Conservation (phyloP, 139 green algal genomes). For the Nannochloris sp. region DNA sequence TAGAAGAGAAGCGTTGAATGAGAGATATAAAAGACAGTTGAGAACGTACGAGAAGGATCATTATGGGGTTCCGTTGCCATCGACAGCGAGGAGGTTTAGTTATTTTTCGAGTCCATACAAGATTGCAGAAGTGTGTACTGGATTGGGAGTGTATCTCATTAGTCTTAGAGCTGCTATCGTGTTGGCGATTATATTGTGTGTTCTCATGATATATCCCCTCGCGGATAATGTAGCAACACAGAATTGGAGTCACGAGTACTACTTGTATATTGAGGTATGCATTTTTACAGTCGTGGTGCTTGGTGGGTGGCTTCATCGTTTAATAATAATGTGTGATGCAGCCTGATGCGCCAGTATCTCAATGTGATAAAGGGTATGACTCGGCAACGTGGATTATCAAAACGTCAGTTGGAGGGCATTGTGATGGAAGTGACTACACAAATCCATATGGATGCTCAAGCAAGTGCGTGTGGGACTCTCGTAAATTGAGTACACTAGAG, state of each 20-base stretch:
- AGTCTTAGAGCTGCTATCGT: conserved; percentile 18
- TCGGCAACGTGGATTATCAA: conserved; percentile 24
- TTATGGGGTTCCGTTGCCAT: conserved; percentile 22
- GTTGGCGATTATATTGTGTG: conserved; percentile 26
- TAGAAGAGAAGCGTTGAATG: conserved; percentile 19
- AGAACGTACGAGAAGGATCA: conserved; percentile 12
- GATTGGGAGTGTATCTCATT: conserved; percentile 26
- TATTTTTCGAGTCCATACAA: conserved; percentile 16
- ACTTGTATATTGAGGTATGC: conserved; percentile 10
- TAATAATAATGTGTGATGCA: neutral
- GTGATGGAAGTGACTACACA: conserved; percentile 18
- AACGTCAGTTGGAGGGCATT: conserved; percentile 27
- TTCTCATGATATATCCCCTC: conserved; percentile 35
- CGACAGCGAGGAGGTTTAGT: conserved; percentile 18
- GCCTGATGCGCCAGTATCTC: neutral
- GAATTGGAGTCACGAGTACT: conserved; percentile 24
- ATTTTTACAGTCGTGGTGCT: neutral
- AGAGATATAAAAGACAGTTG: conserved; percentile 20
- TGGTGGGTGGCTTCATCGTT: too few species aligned
- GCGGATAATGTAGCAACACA: conserved; percentile 25
- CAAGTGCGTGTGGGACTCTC: conserved; percentile 12
- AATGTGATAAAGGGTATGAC: conserved; percentile 28
- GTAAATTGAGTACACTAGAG: neutral
- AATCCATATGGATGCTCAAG: conserved; percentile 32
- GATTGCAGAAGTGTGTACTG: conserved; percentile 25